phyloP scores from a whole-genome alignment of 768 basidiomycete species.

The Leccinum imitatum region DNA sequence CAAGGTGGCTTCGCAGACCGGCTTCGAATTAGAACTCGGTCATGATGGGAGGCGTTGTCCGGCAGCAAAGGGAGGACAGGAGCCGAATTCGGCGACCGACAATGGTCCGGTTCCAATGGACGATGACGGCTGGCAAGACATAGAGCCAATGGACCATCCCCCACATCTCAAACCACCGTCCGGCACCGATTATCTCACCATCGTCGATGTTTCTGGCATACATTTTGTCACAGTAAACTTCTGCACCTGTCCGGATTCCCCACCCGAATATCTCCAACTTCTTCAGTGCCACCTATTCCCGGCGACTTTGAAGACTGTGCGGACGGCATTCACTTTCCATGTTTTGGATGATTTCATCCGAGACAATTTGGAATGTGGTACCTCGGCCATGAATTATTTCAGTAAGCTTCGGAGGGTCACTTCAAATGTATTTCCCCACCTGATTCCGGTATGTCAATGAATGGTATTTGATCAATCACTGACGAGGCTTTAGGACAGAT shows the following conservation, averaged over 20 bases:
- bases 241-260: neutral
- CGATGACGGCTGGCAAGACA: neutral
- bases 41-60: neutral
- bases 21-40: neutral
- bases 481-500: conserved; percentile 9
- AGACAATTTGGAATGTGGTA: conserved; percentile 21
- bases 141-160: neutral
- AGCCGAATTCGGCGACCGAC: neutral
- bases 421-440: conserved; percentile 1
- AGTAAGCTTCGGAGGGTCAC: conserved; percentile 2
- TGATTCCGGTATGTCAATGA: neutral
- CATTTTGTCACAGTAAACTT: neutral
- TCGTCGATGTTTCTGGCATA: neutral
- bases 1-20: neutral
- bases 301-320: neutral
- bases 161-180: neutral
- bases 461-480: neutral
- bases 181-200: neutral
- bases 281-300: neutral
- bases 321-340: too few relatives aligned
- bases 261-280: neutral
- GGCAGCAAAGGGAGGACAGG: neutral
- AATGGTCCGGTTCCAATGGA: neutral
- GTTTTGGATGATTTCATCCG: neutral
- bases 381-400: conserved; percentile 2